phyloP scores from a whole-genome alignment of 352 stramenopile species.

The Phytophthora pini region DNA sequence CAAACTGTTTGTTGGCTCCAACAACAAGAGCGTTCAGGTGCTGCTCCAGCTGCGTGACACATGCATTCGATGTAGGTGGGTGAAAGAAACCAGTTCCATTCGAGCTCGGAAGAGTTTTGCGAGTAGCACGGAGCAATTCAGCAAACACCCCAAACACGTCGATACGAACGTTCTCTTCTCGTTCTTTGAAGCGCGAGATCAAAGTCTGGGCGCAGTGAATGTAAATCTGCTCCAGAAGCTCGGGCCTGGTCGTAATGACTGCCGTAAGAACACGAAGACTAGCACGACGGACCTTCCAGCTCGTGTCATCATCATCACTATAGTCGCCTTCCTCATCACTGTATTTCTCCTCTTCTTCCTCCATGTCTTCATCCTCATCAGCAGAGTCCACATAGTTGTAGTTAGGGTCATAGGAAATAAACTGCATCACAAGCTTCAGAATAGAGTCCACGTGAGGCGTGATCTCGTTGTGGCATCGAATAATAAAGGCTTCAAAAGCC shows the following conservation, averaged over 20 bases:
- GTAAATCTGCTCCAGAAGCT: slow-evolving; percentile 89
- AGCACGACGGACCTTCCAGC: slow-evolving; percentile 97
- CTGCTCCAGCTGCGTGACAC: slow-evolving; percentile 62
- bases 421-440: slow-evolving; percentile 89
- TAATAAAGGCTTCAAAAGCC: slow-evolving; percentile 97
- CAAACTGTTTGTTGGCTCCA: slow-evolving; percentile 84
- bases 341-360: slow-evolving; percentile 87
- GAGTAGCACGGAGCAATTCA: slow-evolving; percentile 87
- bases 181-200: slow-evolving; percentile 94
- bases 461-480: slow-evolving; percentile 96
- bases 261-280: slow-evolving; percentile 93
- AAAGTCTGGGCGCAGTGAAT: slow-evolving; percentile 82
- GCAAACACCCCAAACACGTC: slow-evolving; percentile 97
- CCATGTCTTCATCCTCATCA: slow-evolving; percentile 88
- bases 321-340: slow-evolving; percentile 90
- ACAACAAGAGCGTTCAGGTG: slow-evolving; percentile 76
- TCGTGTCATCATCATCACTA: slow-evolving; percentile 94
- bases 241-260: slow-evolving; percentile 89
- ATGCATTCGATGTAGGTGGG: slow-evolving; percentile 46
- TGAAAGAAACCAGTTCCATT: slow-evolving; percentile 32
- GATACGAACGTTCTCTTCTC: slow-evolving; percentile 98
- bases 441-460: slow-evolving; percentile 95
- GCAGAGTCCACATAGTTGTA: slow-evolving; percentile 97
- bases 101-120: slow-evolving; percentile 51
- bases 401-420: slow-evolving; percentile 99